Evolutionary conservation across 805 yeast genomes (phyloP), one percentile per base, ranked within the genome.

Genomic region (Pichia membranifaciens): DNA sequence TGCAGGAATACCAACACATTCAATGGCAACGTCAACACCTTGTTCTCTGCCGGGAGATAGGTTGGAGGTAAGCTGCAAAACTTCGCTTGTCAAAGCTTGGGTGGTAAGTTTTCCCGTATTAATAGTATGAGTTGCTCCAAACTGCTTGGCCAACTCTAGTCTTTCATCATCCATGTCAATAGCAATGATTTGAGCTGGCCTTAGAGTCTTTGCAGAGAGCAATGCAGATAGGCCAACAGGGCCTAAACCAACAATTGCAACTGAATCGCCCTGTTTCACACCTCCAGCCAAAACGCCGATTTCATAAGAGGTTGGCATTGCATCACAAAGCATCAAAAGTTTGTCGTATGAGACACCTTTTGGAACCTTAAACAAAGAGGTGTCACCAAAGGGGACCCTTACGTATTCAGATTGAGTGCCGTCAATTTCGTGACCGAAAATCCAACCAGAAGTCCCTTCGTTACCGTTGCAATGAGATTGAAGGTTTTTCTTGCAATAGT

Each of bases 151-250:
- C 60, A 79, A 69, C 56, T 72, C 72, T 54, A 81, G 69, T 65
- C 83, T 76, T 58, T 69, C 65, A 52, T 80, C 84, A 55, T 79
- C 78, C 54, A 75, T 67, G 60, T 81, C 87, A 50, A 80, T 75
- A 43, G 81, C 72, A 51, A 81, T 74, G 28, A 79, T 75, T 37
- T 70, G 61, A 5, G 73, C 59, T n/a, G 86, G 85, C 5, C 82
- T 75, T 52, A 70, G 71, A 10, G 74, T 63, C 52, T 73, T 71
- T 15, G 82, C 76, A 10, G 76, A 76, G 32, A 78, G 64, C 42
- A 82, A 73, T n/a, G 82, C 79, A 44, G 82, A 74, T 43, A 80
- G 65, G 31, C 87, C 87, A 44, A 81, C 81, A 5, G 86, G 84
- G 1, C 87, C 87, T 34, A 81, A 73, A 41, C 87, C 87, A 44